A percentile compares a stretch with the other conserved stretches of the same genome.
Conservation (phyloP, 345 rosid species). For the Eutrema japonicum region DNA sequence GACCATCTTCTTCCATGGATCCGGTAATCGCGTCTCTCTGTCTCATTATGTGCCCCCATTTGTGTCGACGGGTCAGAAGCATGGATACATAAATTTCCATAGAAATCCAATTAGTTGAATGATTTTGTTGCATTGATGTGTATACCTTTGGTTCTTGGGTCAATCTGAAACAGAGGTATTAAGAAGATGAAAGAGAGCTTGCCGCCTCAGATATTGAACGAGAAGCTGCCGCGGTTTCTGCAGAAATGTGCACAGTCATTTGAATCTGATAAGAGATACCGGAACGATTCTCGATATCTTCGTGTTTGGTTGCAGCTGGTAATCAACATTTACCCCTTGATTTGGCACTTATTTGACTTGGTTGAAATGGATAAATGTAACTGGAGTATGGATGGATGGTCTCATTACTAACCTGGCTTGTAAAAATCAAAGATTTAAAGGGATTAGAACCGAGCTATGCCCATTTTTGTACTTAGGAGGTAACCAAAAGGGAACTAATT, state of each 20-base stretch:
- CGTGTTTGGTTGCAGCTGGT: conserved; percentile 97
- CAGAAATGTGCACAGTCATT: conserved; percentile 80
- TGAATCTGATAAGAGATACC: conserved; percentile 74
- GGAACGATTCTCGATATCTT: conserved; percentile 78
- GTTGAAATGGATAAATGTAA: background rate
- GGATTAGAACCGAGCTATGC: background rate
- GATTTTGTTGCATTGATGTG: background rate
- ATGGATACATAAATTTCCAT: background rate
- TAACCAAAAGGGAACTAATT: background rate
- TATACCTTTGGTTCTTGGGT: conserved; percentile 11
- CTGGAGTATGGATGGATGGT: conserved; percentile 2
- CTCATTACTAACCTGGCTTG: background rate
- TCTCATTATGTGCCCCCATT: conserved; percentile 15
- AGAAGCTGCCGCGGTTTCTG: conserved; percentile 87
- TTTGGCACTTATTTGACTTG: background rate
- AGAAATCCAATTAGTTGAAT: conserved; percentile 3
- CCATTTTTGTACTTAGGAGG: background rate
- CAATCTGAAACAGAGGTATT: conserved; percentile 58
- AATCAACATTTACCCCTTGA: conserved; percentile 18
- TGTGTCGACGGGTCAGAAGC: conserved; percentile 14
- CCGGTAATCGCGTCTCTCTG: conserved; percentile 51
- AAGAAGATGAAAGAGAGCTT: conserved; percentile 73
- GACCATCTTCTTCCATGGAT: conserved; percentile 95
- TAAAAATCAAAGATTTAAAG: conserved; percentile 7
- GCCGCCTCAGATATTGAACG: conserved; percentile 54